Conservation (phyloP, 176 grass and related monocot species). For the Juncus inflexus region DNA sequence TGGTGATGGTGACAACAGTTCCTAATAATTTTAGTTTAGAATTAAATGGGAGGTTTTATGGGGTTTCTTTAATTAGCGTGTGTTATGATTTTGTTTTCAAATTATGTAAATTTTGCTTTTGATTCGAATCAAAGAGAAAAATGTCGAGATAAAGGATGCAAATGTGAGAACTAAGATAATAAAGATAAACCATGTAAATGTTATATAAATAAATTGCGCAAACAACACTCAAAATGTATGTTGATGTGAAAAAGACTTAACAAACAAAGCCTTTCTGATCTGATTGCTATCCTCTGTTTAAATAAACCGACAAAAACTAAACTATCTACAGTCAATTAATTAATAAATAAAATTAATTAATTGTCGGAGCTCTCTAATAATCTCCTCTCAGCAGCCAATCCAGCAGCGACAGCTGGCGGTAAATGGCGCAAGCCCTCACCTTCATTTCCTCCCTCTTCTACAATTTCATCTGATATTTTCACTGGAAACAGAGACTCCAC, state of each 20-base stretch:
- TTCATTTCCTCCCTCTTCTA: conserved; percentile 31
- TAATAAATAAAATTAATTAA: not conserved
- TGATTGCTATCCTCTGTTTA: not conserved
- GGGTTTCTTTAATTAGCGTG: not conserved
- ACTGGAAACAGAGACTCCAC: conserved; percentile 64
- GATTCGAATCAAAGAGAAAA: no score
- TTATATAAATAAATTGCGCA: no score
- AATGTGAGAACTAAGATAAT: no score
- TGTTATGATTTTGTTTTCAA: not conserved
- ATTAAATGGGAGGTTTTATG: not conserved
- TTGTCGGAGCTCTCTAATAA: conserved; percentile 35
- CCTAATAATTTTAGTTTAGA: not conserved
- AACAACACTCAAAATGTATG: no score
- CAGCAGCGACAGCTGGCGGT: conserved; percentile 72
- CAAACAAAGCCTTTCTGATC: no score
- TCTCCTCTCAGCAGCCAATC: conserved; percentile 77
- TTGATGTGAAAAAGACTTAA: no score
- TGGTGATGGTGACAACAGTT: not conserved
- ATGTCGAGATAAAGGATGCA: no score
- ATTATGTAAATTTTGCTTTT: no score
- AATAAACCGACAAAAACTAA: not conserved
- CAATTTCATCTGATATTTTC: conserved; percentile 34
- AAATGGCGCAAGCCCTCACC: conserved; percentile 53
- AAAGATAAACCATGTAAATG: no score
- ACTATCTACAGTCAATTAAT: conserved; percentile 11